Percentiles rank a stretch among this genome's conserved stretches.
Evolutionary conservation across 2,329 filamentous ascomycete genomes (phyloP).

Genomic region (Mycocentrospora acerina): DNA sequence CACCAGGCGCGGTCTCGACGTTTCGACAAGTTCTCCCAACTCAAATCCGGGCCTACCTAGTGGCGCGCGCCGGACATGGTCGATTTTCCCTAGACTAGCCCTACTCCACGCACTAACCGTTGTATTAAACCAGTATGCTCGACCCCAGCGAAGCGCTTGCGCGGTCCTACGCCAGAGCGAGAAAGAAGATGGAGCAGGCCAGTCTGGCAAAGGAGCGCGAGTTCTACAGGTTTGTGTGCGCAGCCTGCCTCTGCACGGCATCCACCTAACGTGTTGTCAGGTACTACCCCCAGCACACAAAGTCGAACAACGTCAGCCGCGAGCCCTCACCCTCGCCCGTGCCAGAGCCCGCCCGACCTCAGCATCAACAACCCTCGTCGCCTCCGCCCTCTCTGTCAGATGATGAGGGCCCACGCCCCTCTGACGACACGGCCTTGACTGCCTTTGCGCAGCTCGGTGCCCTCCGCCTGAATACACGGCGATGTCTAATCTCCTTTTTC

Average conservation of each 20-base stretch:
- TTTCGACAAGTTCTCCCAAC: too few species aligned
- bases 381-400: slow-evolving; percentile 10
- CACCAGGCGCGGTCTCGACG: too few species aligned
- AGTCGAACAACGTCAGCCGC: slow-evolving; percentile 17
- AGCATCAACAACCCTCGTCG: background rate
- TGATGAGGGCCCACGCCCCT: slow-evolving; percentile 13
- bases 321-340: slow-evolving; percentile 20
- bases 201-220: slow-evolving; percentile 36
- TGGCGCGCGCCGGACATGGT: too few species aligned
- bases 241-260: background rate
- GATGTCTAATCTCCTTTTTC: slow-evolving; percentile 43
- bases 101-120: too few species aligned
- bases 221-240: slow-evolving; percentile 33
- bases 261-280: slow-evolving; percentile 14
- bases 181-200: slow-evolving; percentile 26
- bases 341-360: background rate
- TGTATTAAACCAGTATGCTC: slow-evolving; percentile 1
- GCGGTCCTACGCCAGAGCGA: slow-evolving; percentile 13
- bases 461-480: slow-evolving; percentile 37
- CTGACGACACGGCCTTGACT: slow-evolving; percentile 39
- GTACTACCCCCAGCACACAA: slow-evolving; percentile 33
- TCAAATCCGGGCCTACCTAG: too few species aligned
- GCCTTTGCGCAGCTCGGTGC: slow-evolving; percentile 43
- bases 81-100: too few species aligned
- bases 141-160: slow-evolving; percentile 12